These are phyloP conservation scores for Populus davidiana DNA, from an alignment of 345 rosid species.

Conservation along the genomic window DNA sequence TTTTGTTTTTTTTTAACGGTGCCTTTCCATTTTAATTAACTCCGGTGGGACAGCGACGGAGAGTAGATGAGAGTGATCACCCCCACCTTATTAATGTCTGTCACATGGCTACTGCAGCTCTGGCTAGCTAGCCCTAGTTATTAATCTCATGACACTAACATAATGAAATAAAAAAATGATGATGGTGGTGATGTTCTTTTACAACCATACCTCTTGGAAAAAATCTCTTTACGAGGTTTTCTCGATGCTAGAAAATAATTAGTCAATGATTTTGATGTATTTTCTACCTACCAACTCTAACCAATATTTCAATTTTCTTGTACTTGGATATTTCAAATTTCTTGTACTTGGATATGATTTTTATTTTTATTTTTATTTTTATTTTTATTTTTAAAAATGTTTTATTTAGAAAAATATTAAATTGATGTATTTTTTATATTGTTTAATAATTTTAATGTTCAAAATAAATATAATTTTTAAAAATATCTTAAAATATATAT, in stretches of 20 bases:
- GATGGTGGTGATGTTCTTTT: too few species aligned
- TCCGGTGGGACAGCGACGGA: neutral
- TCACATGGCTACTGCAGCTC: conserved; percentile 20
- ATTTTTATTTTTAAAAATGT: too few species aligned
- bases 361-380: too few species aligned
- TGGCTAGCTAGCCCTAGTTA: neutral
- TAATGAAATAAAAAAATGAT: neutral
- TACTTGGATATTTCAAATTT: neutral
- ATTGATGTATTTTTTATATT: too few species aligned
- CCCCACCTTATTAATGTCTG: conserved; percentile 15
- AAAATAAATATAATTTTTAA: too few species aligned
- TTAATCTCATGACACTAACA: neutral
- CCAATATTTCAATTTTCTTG: neutral
- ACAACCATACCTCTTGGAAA: neutral
- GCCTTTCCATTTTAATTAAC: neutral
- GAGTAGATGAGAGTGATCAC: neutral
- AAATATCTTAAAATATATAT: too few species aligned
- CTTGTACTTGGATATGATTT: too few species aligned
- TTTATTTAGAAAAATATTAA: too few species aligned
- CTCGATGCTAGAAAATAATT: too few species aligned
- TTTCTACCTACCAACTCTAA: neutral
- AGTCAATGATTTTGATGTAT: too few species aligned
- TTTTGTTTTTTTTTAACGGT: neutral
- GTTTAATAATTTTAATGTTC: too few species aligned
- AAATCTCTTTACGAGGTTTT: neutral